phyloP scores from a whole-genome alignment of 2,329 filamentous ascomycete genomes.

The Botrytis aclada region DNA sequence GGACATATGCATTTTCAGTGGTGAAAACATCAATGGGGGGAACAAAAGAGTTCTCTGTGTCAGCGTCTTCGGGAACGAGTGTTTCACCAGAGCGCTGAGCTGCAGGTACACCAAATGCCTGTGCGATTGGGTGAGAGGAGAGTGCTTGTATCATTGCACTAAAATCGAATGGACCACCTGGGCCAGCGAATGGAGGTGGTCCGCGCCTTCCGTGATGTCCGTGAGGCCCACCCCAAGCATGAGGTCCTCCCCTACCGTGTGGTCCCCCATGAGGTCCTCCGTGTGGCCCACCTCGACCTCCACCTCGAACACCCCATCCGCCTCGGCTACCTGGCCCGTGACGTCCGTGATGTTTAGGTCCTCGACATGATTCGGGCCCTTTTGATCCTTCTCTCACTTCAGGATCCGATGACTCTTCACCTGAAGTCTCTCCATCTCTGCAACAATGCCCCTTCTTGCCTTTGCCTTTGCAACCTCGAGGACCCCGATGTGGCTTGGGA shows the following conservation, averaged over 20 bases:
- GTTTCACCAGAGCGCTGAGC: slow-evolving; percentile 30
- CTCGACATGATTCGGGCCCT: slow-evolving; percentile 16
- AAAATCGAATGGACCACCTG: slow-evolving; percentile 33
- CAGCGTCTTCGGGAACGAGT: slow-evolving; percentile 25
- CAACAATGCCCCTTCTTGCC: neutral
- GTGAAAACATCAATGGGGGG: slow-evolving; percentile 76
- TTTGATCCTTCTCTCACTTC: slow-evolving; percentile 21
- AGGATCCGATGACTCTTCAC: slow-evolving; percentile 14
- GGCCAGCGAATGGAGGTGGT: slow-evolving; percentile 28
- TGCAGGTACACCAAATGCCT: slow-evolving; percentile 26
- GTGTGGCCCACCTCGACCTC: slow-evolving; percentile 20
- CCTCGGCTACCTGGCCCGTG: slow-evolving; percentile 27
- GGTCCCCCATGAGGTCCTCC: slow-evolving; percentile 22
- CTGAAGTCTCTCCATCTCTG: neutral
- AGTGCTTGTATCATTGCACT: slow-evolving; percentile 31
- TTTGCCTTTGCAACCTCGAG: neutral
- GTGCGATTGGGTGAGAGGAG: slow-evolving; percentile 33
- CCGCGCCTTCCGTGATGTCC: slow-evolving; percentile 25
- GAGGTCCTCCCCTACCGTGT: slow-evolving; percentile 19
- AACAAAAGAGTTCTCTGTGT: slow-evolving; percentile 47
- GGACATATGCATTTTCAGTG: slow-evolving; percentile 59
- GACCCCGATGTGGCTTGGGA: slow-evolving; percentile 1
- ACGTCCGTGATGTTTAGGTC: slow-evolving; percentile 18
- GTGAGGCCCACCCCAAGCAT: slow-evolving; percentile 22
- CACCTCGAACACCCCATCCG: slow-evolving; percentile 10